Evolutionary conservation across 371 early-diverging fungal species (phyloP), one percentile per base, ranked within the genome.

Genomic region (Sanchytrium tribonematis): DNA sequence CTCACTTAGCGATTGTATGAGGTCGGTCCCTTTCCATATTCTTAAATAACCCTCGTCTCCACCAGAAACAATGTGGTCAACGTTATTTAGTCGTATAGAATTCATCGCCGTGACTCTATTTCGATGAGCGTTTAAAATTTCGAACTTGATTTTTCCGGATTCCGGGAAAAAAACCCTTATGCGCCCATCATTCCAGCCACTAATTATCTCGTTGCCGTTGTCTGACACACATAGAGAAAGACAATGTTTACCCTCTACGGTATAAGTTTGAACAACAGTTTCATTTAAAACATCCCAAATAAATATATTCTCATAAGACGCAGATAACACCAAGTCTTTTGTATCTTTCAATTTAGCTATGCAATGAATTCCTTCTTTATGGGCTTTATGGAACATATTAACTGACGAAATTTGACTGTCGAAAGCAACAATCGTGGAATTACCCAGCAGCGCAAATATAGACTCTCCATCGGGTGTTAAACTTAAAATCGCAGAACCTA

Each of bases 1-100:
- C 74, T 82, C 82, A 68, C 81, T 82, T 77, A 82, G 75, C 1
- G 67, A 69, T 68, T 78, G 82, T 16, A 73, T 72, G 65, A 76
- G 74, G 29, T 71, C 30, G 12, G 77, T 73, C n/a, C 81, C 74
- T 27, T 74, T 74, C 83, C 83, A 82, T 0, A 82, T 76, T 27
- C 83, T 74, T 1, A 82, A 79, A 71, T 79, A 80, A 16, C 83
- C 83, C 72, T 82, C 83, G 75, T 75, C 80, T 2, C 82, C 82
- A 12, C 82, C 82, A 28, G 78, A 77, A 2, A 82, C 76, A 68
- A 82, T 78, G 12, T 79, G 71, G 0, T 79, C 78, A 16, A 71
- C 72, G 28, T 68, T 66, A 68, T 76, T 77, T 71, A 69, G 74
- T 1, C 76, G 71, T 29, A 78, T 78, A 1, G 67, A 28, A 12